These are phyloP conservation scores for Fusarium xylarioides DNA, from an alignment of 2,329 filamentous ascomycete species.

Conservation along the genomic window DNA sequence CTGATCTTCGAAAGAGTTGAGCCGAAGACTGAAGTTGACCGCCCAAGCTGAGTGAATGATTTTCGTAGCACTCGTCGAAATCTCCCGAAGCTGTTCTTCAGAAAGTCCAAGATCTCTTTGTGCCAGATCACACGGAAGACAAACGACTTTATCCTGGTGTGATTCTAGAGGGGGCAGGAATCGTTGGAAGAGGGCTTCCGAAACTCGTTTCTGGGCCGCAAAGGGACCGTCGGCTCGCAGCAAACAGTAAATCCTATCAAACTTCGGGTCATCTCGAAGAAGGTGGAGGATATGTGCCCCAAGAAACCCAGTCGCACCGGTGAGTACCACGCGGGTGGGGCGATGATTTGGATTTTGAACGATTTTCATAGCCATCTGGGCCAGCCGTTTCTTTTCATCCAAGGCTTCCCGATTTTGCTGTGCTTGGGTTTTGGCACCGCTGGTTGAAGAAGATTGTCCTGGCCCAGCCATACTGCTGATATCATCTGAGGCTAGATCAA, in stretches of 20 bases:
- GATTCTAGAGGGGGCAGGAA: background rate
- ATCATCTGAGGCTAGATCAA: background rate
- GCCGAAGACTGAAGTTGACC: constrained; percentile 64
- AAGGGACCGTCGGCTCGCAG: constrained; percentile 48
- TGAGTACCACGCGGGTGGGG: constrained; percentile 54
- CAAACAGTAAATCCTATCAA: constrained; percentile 47
- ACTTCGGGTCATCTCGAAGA: background rate
- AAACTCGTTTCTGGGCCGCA: constrained; percentile 15
- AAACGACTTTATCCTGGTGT: constrained; percentile 12
- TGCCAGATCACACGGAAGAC: constrained; percentile 25
- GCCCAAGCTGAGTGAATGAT: constrained; percentile 64
- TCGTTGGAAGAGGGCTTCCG: constrained; percentile 6
- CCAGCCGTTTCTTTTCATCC: background rate
- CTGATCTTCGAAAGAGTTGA: constrained; percentile 60
- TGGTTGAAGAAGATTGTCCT: background rate
- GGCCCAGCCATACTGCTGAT: fast-evolving
- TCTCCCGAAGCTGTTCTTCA: background rate
- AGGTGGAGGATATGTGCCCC: constrained; percentile 62
- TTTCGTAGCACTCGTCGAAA: background rate
- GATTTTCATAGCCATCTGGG: background rate
- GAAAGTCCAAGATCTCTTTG: constrained; percentile 9
- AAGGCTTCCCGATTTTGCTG: background rate
- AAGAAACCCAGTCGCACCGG: constrained; percentile 72
- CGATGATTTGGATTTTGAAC: background rate
- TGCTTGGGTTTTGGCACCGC: too few species aligned